Evolutionary conservation across 176 grass and related monocot species (phyloP).

Genomic region (Canna indica): DNA sequence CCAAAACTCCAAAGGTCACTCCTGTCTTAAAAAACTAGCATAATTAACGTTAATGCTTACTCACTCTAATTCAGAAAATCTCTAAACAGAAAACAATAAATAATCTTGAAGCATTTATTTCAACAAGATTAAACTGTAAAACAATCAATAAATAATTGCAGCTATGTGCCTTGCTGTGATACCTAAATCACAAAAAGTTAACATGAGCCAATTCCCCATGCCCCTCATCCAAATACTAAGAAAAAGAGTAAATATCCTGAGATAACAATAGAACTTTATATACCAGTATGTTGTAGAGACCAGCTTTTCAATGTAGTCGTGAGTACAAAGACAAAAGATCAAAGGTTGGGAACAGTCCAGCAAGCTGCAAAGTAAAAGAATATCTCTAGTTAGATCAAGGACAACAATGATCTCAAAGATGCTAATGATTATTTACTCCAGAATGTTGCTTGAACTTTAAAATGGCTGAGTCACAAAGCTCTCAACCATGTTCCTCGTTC

Average conservation of each 20-base stretch:
- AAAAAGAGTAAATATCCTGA: neutral
- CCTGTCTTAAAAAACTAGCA: neutral
- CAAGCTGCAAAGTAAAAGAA: conserved; percentile 37
- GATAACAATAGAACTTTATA: conserved; percentile 1
- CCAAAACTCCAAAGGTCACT: neutral
- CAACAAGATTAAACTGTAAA: neutral
- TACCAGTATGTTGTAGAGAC: conserved; percentile 74
- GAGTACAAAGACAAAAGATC: conserved; percentile 84
- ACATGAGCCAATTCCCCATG: neutral
- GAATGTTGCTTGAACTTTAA: neutral
- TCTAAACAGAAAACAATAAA: neutral
- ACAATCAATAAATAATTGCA: neutral
- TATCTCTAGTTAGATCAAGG: conserved; percentile 7
- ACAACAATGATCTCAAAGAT: conserved; percentile 12
- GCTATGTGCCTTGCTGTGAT: neutral
- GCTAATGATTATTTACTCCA: neutral
- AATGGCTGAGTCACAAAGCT: neutral
- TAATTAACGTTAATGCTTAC: neutral
- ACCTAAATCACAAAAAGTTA: neutral
- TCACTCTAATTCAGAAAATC: neutral
- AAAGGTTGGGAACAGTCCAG: conserved; percentile 84
- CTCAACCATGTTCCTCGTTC: no score
- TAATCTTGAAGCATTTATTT: conserved; percentile 2
- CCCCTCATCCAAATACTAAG: neutral
- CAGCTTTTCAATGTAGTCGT: conserved; percentile 44